Percentiles rank a stretch among this genome's conserved stretches.
Evolutionary conservation across 768 basidiomycete genomes (phyloP).

Genomic region (Trichaptum fuscoviolaceum): DNA sequence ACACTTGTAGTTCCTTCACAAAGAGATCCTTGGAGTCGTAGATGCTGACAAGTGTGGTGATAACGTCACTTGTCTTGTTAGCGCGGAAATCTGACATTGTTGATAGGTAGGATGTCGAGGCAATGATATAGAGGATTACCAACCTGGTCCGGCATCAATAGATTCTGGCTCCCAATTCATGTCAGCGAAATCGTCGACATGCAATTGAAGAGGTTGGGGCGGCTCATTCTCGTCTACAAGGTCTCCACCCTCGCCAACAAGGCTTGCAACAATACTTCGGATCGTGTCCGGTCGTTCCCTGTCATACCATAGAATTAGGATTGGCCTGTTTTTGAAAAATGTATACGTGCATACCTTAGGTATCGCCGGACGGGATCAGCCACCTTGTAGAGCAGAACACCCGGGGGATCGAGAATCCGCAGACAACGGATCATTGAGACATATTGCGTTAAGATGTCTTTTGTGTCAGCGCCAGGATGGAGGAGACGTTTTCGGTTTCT

Average conservation of each 20-base stretch:
- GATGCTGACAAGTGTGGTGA: slow-evolving; percentile 94
- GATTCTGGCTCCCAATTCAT: slow-evolving; percentile 96
- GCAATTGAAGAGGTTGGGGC: slow-evolving; percentile 68
- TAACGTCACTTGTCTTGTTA: slow-evolving; percentile 87
- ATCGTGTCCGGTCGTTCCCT: slow-evolving; percentile 92
- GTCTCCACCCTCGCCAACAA: slow-evolving; percentile 83
- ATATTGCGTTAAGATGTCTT: slow-evolving; percentile 84
- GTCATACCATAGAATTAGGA: slow-evolving; percentile 6
- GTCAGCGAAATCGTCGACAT: slow-evolving; percentile 85
- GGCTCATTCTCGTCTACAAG: slow-evolving; percentile 83
- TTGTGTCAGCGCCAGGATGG: slow-evolving; percentile 94
- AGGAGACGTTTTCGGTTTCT: slow-evolving; percentile 86
- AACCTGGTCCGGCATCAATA: slow-evolving; percentile 92
- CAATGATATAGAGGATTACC: slow-evolving; percentile 13
- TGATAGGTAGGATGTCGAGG: background rate
- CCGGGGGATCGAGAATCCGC: slow-evolving; percentile 85
- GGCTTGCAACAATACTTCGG: slow-evolving; percentile 83
- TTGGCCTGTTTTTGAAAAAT: background rate
- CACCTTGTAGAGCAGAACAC: slow-evolving; percentile 89
- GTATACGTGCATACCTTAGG: slow-evolving; percentile 69
- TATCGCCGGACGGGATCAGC: slow-evolving; percentile 90
- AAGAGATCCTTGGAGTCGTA: slow-evolving; percentile 97
- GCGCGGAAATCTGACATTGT: slow-evolving; percentile 74
- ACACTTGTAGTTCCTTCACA: slow-evolving; percentile 88
- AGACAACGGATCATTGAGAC: slow-evolving; percentile 89